A percentile compares a stretch with the other conserved stretches of the same genome.
These are phyloP conservation scores for Podosphaera aphanis DNA, from an alignment of 2,329 filamentous ascomycete species.

Conservation along the genomic window DNA sequence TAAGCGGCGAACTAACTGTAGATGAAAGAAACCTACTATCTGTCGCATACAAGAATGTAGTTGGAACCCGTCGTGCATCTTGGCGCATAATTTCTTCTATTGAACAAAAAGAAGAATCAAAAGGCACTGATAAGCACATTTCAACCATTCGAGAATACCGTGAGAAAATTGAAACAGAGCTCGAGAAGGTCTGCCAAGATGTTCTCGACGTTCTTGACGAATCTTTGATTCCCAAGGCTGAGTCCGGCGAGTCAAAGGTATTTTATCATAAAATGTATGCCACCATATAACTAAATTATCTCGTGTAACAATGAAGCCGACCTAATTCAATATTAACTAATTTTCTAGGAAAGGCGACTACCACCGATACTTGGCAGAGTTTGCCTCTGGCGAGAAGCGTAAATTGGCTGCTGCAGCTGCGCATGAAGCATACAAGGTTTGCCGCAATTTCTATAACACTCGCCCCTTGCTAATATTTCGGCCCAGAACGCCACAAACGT, in stretches of 20 bases:
- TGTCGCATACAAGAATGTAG: constrained; percentile 98
- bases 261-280: constrained; percentile 99
- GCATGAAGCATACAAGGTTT: constrained; percentile 73
- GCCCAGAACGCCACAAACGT: constrained; percentile 54
- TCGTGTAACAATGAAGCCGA: not conserved
- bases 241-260: constrained; percentile 94
- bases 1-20: constrained; percentile 43
- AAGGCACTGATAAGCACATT: constrained; percentile 86
- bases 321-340: constrained; percentile 2
- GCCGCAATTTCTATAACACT: not conserved
- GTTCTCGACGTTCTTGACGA: constrained; percentile 86
- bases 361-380: constrained; percentile 96
- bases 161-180: constrained; percentile 91
- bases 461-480: not conserved
- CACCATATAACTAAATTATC: not conserved
- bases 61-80: constrained; percentile 84
- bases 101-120: constrained; percentile 98
- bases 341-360: constrained; percentile 82
- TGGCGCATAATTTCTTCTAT: constrained; percentile 98
- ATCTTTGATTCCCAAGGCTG: constrained; percentile 80
- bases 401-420: constrained; percentile 86
- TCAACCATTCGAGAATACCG: constrained; percentile 91
- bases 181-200: constrained; percentile 93
- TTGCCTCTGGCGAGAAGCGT: constrained; percentile 81
- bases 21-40: constrained; percentile 96